A percentile compares a stretch with the other conserved stretches of the same genome.
phyloP scores from a whole-genome alignment of 768 basidiomycete species.

The Cystobasidiopsis lactophilus region DNA sequence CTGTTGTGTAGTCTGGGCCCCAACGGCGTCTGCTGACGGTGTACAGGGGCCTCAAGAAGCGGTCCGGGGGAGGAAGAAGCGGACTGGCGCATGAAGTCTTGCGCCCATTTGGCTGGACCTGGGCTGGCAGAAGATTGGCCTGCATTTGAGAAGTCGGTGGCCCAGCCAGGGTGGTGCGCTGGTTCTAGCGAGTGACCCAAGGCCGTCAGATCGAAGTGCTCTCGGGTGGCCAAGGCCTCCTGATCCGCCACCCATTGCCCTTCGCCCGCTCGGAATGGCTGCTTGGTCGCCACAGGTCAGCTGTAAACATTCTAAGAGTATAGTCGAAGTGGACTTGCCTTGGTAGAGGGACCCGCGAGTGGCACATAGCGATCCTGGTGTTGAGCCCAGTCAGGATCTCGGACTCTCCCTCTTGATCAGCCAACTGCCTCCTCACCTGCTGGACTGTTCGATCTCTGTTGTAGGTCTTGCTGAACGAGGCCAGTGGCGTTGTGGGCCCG shows the following conservation, averaged over 20 bases:
- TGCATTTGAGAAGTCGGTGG: conserved; percentile 14
- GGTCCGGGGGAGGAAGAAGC: not conserved
- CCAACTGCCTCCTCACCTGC: conserved; percentile 34
- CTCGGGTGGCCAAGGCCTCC: not conserved
- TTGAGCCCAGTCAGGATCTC: too few relatives aligned
- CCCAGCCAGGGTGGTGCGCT: conserved; percentile 3
- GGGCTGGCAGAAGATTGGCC: conserved; percentile 2
- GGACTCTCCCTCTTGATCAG: too few relatives aligned
- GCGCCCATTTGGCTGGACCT: conserved; percentile 16
- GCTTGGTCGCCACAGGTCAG: too few relatives aligned
- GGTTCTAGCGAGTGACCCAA: conserved; percentile 3
- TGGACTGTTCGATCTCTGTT: conserved; percentile 56
- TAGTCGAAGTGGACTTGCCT: conserved; percentile 30
- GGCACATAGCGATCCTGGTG: conserved; percentile 40
- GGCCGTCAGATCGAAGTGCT: not conserved
- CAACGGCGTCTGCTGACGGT: conserved; percentile 7
- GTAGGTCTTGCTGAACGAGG: conserved; percentile 53
- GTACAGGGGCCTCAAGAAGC: not conserved
- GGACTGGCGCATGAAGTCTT: conserved; percentile 7
- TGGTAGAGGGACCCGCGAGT: conserved; percentile 40
- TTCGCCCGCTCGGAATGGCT: too few relatives aligned
- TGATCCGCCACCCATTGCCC: too few relatives aligned
- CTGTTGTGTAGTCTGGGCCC: not conserved
- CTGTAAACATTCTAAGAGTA: too few relatives aligned
- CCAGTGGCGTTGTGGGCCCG: conserved; percentile 63